A percentile compares a stretch with the other conserved stretches of the same genome.
Conservation (phyloP, 352 stramenopile genomes). For the Plasmopara viticola region DNA sequence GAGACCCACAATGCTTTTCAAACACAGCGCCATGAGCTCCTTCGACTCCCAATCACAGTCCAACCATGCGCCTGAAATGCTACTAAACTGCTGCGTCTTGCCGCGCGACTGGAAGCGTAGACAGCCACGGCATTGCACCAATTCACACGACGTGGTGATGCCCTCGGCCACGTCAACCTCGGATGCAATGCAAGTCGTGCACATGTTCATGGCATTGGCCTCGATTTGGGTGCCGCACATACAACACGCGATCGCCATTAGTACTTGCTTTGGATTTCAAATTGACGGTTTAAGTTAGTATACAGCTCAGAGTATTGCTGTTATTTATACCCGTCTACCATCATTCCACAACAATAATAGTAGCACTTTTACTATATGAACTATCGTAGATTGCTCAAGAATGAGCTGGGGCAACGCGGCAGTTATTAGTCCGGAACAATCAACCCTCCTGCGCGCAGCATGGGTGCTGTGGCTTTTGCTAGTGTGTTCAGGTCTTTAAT, state of each 20-base stretch:
- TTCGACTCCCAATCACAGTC: slow-evolving; percentile 65
- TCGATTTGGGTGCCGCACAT: slow-evolving; percentile 65
- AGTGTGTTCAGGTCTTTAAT: too few relatives aligned
- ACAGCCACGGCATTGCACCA: slow-evolving; percentile 63
- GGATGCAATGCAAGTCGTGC: slow-evolving; percentile 50
- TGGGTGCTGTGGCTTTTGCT: too few relatives aligned
- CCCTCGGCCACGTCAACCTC: slow-evolving; percentile 70
- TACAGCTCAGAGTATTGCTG: neutral
- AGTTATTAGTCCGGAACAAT: too few relatives aligned
- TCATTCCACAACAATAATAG: too few relatives aligned
- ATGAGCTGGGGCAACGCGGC: too few relatives aligned
- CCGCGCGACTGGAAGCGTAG: slow-evolving; percentile 55
- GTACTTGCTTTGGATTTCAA: neutral
- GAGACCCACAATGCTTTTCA: slow-evolving; percentile 64
- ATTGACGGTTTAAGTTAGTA: neutral
- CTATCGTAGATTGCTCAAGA: too few relatives aligned
- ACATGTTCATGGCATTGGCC: slow-evolving; percentile 79
- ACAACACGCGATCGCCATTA: slow-evolving; percentile 33
- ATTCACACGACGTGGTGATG: slow-evolving; percentile 41
- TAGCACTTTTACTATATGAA: too few relatives aligned
- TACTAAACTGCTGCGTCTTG: slow-evolving; percentile 39
- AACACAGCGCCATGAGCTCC: slow-evolving; percentile 70
- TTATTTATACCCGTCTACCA: neutral
- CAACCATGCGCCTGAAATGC: slow-evolving; percentile 38
- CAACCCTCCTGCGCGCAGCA: too few relatives aligned